Conservation (phyloP, 2,329 filamentous ascomycete species). For the Fusarium siculi region DNA sequence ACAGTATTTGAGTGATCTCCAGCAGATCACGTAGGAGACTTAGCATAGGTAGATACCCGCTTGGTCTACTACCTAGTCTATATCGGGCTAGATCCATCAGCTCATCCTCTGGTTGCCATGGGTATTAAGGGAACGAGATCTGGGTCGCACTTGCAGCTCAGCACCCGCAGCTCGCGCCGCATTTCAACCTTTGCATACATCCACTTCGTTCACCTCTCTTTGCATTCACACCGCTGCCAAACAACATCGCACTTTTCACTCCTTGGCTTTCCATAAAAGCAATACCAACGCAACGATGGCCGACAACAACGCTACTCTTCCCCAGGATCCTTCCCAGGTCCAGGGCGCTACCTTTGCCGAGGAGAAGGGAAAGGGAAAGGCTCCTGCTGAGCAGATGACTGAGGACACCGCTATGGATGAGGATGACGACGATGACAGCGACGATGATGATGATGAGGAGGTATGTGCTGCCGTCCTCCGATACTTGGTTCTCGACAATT, state of each 20-base stretch:
- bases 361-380: constrained; percentile 91
- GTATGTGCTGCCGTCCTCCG: constrained; percentile 29
- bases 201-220: constrained; percentile 16
- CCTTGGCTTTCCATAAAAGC: not conserved
- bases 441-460: constrained; percentile 50
- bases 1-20: not conserved
- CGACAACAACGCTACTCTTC: constrained; percentile 61
- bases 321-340: constrained; percentile 55
- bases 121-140: constrained; percentile 2
- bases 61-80: not conserved
- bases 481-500: not conserved
- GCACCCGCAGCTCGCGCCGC: constrained; percentile 44
- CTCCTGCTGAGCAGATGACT: constrained; percentile 60
- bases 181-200: constrained; percentile 36
- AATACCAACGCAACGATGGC: constrained; percentile 53
- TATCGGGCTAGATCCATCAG: not conserved
- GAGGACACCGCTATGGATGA: constrained; percentile 78
- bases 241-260: constrained; percentile 6
- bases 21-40: not conserved
- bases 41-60: no score
- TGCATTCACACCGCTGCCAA: constrained; percentile 16
- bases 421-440: constrained; percentile 68
- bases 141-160: constrained; percentile 19
- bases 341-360: constrained; percentile 56
- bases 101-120: constrained; percentile 2